Conservation (phyloP, 257 asterid species). For the Solanum ahanhuiri region DNA sequence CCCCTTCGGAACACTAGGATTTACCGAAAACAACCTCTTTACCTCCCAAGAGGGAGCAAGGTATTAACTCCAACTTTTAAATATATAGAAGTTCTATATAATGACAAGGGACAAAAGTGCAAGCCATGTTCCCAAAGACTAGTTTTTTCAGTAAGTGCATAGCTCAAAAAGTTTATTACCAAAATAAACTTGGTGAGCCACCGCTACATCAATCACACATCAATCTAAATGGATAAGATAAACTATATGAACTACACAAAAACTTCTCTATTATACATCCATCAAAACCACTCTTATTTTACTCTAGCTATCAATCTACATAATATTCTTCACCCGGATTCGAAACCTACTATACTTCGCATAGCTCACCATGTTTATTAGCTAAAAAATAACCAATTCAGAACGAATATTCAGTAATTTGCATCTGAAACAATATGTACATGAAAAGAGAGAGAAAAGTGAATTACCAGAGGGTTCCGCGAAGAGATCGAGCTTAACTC, state of each 20-base stretch:
- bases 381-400: not conserved
- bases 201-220: not conserved
- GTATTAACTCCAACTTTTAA: not conserved
- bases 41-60: not conserved
- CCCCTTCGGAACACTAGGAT: not conserved
- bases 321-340: not conserved
- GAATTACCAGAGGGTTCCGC: slow-evolving; percentile 90
- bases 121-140: not conserved
- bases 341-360: not conserved
- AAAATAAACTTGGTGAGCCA: not conserved
- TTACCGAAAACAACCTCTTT: not conserved
- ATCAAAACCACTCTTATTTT: not conserved
- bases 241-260: not conserved
- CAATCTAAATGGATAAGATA: not conserved
- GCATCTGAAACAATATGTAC: not conserved
- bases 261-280: not conserved
- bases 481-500: slow-evolving; percentile 86
- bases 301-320: not conserved
- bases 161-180: not conserved
- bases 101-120: not conserved
- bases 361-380: not conserved
- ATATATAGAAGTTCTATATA: not conserved
- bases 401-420: not conserved
- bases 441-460: not conserved
- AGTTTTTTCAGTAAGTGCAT: not conserved